A percentile compares a stretch with the other conserved stretches of the same genome.
phyloP scores from a whole-genome alignment of 2,329 filamentous ascomycete genomes.

The Metarhizium rileyi region DNA sequence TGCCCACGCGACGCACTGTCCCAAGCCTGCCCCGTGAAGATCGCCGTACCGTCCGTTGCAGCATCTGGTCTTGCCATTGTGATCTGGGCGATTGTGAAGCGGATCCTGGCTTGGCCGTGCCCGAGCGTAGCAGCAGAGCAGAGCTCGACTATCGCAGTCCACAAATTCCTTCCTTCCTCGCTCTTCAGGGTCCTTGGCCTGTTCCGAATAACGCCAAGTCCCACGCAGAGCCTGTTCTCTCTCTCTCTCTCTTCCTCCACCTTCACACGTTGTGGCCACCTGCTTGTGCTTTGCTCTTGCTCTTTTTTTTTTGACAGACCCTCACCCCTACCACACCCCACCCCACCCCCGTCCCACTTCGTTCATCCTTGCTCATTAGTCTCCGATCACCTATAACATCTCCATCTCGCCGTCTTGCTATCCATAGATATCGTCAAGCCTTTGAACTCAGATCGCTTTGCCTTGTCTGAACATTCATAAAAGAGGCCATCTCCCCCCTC shows the following conservation, averaged over 20 bases:
- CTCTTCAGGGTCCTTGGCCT: constrained; percentile 9
- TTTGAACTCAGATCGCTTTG: background rate
- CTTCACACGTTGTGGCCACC: constrained; percentile 1
- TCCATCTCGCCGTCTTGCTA: constrained; percentile 6
- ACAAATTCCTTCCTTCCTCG: constrained; percentile 4
- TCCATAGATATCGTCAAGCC: constrained; percentile 3
- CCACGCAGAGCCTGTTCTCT: background rate
- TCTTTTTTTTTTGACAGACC: background rate
- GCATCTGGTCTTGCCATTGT: constrained; percentile 7
- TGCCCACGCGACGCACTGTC: constrained; percentile 3
- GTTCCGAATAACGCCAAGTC: constrained; percentile 2
- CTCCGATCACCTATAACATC: constrained; percentile 10
- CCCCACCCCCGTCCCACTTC: constrained; percentile 3
- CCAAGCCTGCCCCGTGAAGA: constrained; percentile 5
- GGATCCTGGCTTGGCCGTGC: constrained; percentile 10
- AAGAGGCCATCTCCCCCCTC: constrained; percentile 1
- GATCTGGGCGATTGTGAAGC: constrained; percentile 13
- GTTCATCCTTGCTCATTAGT: constrained; percentile 7
- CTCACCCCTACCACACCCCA: constrained; percentile 3
- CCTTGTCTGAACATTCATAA: constrained; percentile 1
- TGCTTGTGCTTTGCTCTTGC: no score
- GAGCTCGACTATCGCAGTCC: constrained; percentile 1
- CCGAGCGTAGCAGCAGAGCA: constrained; percentile 10
- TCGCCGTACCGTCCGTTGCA: constrained; percentile 10
- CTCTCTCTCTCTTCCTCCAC: no score